Conservation (phyloP, 306 rosid genomes). For the Quillaja saponaria region DNA sequence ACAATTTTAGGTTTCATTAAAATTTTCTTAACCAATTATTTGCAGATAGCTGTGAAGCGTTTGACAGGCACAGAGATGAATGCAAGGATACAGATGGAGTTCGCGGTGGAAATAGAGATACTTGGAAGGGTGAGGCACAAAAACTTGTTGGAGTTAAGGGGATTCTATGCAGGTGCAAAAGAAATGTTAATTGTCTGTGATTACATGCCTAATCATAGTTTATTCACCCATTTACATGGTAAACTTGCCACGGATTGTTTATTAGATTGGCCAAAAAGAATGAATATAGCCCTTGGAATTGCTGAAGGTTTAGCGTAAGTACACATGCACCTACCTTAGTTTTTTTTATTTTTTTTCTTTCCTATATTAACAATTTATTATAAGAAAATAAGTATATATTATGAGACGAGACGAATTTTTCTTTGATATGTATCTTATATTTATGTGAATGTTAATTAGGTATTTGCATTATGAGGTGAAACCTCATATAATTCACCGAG, state of each 20-base stretch:
- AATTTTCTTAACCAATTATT: too few relatives aligned
- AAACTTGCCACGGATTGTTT: slow-evolving; percentile 55
- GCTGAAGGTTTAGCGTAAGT: slow-evolving; percentile 85
- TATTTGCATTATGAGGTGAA: slow-evolving; percentile 78
- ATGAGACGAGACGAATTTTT: too few relatives aligned
- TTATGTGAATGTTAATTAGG: slow-evolving; percentile 36
- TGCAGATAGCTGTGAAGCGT: slow-evolving; percentile 89
- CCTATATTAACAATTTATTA: too few relatives aligned
- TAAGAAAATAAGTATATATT: too few relatives aligned
- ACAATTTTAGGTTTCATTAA: too few relatives aligned
- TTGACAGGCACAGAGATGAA: slow-evolving; percentile 75
- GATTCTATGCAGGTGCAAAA: slow-evolving; percentile 84
- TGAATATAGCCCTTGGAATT: slow-evolving; percentile 70
- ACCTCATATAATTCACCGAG: slow-evolving; percentile 87
- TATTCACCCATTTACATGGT: slow-evolving; percentile 86
- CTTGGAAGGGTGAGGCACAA: slow-evolving; percentile 88
- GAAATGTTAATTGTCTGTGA: slow-evolving; percentile 85
- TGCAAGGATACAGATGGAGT: slow-evolving; percentile 97
- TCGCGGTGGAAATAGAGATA: slow-evolving; percentile 93
- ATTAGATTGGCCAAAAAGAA: slow-evolving; percentile 73
- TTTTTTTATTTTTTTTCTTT: too few relatives aligned
- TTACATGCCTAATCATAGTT: slow-evolving; percentile 87
- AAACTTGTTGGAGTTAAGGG: slow-evolving; percentile 77
- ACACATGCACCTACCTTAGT: neutral
- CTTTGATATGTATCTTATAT: neutral